Evolutionary conservation across 257 asterid species (phyloP).

Genomic region (Capsicum chinense): DNA sequence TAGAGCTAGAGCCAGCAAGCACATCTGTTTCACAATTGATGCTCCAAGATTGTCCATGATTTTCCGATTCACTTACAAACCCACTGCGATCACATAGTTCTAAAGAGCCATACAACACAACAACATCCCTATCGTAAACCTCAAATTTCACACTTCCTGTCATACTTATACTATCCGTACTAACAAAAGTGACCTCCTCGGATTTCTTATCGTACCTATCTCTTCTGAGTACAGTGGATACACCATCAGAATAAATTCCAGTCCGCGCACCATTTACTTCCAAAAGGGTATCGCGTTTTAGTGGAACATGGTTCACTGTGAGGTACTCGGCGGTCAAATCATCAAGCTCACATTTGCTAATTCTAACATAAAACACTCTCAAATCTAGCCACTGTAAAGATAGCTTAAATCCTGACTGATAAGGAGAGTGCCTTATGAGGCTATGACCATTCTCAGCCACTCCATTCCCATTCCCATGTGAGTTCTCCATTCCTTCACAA

Average conservation of each 20-base stretch:
- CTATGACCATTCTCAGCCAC: conserved; percentile 47
- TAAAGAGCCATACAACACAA: conserved; percentile 58
- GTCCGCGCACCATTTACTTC: conserved; percentile 71
- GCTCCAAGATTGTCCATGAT: conserved; percentile 53
- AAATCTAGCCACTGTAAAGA: conserved; percentile 71
- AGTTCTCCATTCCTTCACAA: conserved; percentile 48
- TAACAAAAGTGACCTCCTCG: conserved; percentile 66
- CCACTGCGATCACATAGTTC: conserved; percentile 48
- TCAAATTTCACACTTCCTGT: conserved; percentile 68
- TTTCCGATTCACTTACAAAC: conserved; percentile 43
- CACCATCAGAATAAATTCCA: conserved; percentile 62
- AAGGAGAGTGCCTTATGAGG: conserved; percentile 33
- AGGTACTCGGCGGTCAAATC: conserved; percentile 59
- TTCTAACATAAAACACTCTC: conserved; percentile 66
- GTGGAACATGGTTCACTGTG: conserved; percentile 63
- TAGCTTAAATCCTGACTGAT: conserved; percentile 39
- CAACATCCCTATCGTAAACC: conserved; percentile 50
- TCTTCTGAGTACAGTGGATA: conserved; percentile 58
- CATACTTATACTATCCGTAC: conserved; percentile 64
- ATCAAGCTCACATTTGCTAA: conserved; percentile 66
- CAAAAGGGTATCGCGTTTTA: conserved; percentile 61
- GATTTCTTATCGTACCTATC: conserved; percentile 63
- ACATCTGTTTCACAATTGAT: conserved; percentile 57
- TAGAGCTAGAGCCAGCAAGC: conserved; percentile 33
- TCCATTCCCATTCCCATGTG: conserved; percentile 42